Evolutionary conservation across 257 asterid species (phyloP), one percentile per base, ranked within the genome.

Genomic region (Solanum gandarillasii): DNA sequence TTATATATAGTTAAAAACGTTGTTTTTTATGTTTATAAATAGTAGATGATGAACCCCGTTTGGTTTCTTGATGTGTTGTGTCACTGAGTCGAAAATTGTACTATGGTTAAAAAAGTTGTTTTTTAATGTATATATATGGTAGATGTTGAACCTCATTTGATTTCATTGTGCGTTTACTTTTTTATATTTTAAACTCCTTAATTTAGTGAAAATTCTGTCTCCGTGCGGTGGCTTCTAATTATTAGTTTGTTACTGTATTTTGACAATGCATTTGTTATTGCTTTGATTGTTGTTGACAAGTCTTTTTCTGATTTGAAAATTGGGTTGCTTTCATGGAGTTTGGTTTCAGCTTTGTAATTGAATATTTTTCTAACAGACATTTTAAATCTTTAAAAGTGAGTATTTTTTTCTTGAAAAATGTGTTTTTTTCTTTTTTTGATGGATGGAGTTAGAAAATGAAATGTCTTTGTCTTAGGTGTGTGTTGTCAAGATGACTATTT

Each of bases 321-420:
- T 41, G 85, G 84, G 95, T 89, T 68, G 88, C 95, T 92, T 90
- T 93, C 98, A 87, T 60, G 86, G 86, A 90, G 90, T 87, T 92
- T 93, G 91, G 91, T 91, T 79, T 79, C 32, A 43, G 38, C 67
- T 46, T 41, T 78, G 20, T 46, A 16, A 16, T 18, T 29, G 58
- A 29, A n/a, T 46, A 16, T 48, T 9, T 81, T 81, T 81, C 14
- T 14, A 78, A 85, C 88, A 87, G 88, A 34, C 87, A 88, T 86
- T 70, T 87, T 18, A 46, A 12, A 38, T 25, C 81, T 88, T 79
- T 84, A 72, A 4, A 70, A 83, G 39, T 39, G 48, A 79, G 21
- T 55, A 75, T 38, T 58, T 10, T 10, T 74, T 41, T 79, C 78
- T 71, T 41, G n/a, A n/a, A n/a, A n/a, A n/a, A n/a, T n/a, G n/a